Conservation (phyloP, 768 basidiomycete genomes). For the Boletales sp. region DNA sequence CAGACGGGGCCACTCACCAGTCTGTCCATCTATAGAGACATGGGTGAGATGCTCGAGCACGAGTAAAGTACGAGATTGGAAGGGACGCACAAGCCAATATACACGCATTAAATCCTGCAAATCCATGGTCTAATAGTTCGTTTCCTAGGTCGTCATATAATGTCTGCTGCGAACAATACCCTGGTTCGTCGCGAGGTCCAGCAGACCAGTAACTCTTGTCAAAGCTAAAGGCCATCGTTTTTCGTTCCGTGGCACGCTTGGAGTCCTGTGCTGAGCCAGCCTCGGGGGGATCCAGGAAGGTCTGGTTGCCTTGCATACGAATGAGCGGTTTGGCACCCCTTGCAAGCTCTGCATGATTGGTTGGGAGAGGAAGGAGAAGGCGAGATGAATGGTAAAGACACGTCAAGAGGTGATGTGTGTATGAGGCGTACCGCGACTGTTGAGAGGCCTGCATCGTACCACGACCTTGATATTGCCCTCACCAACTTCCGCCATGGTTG, state of each 20-base stretch:
- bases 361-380: neutral
- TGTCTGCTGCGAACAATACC: slow-evolving; percentile 92
- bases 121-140: slow-evolving; percentile 92
- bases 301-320: slow-evolving; percentile 93
- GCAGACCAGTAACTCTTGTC: slow-evolving; percentile 99
- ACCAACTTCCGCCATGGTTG: slow-evolving; percentile 67
- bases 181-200: slow-evolving; percentile 81
- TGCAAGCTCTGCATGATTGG: slow-evolving; percentile 64
- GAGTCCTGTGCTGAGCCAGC: slow-evolving; percentile 59
- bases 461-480: slow-evolving; percentile 92
- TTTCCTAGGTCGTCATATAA: slow-evolving; percentile 92
- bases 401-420: slow-evolving; percentile 1
- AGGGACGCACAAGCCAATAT: slow-evolving; percentile 90
- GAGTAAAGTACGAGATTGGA: slow-evolving; percentile 1
- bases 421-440: slow-evolving; percentile 72
- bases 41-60: neutral
- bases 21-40: slow-evolving; percentile 62
- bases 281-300: slow-evolving; percentile 89
- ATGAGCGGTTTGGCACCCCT: slow-evolving; percentile 93
- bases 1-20: slow-evolving; percentile 51
- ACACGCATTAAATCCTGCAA: slow-evolving; percentile 96
- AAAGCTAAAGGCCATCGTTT: slow-evolving; percentile 87
- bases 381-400: slow-evolving; percentile 1
- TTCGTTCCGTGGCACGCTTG: slow-evolving; percentile 87
- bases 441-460: slow-evolving; percentile 95